Base-by-base conservation (phyloP, 495 filamentous ascomycete genomes). In the Cercophora scortea region DNA sequence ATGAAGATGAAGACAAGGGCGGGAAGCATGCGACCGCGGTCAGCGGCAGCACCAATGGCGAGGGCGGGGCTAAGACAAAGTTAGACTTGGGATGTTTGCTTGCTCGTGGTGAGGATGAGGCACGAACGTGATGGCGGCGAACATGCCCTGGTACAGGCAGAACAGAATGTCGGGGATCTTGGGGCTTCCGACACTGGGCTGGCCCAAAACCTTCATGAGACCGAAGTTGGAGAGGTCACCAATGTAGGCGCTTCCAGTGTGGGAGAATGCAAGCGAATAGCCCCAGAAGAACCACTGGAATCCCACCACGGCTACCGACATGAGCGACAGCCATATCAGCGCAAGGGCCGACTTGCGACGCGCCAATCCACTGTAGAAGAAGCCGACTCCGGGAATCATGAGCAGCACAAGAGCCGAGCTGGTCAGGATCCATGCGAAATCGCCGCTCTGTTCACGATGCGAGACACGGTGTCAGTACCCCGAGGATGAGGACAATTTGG, bases 241-340 rank as follows among this genome's bases (percentile, higher is more conserved):
- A 57, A 98, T 90, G 71, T 78, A 98, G 45, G 71, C 79, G 49
- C 88, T 87, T 12, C 87, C 89, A 10, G 80, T 75, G 67, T 95
- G 89, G 25, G 89, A 94, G 75, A 96, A 98, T 42, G 91, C 81
- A 35, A 98, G 75, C 4, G 90, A 95, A 67, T 92, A 97, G 39
- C 93, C 93, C 93, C 92, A 97, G 79, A 98, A 95, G 77, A 97
- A 98, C 92, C 93, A 98, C 69, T 97, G 92, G 73, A 98, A 95
- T 19, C 84, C 86, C 9, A 89, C 83, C 45, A 98, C 84, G 13
- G 87, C 90, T 17, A 86, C 83, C n/a, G 90, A 84, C 86, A 96
- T 95, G 66, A 97, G 76, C n/a, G 90, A 90, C 16, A 96, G 83
- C 90, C 90, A 96, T 69, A 98, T 90, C 58, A 97, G 76, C 8